Conservation (phyloP, 2,329 filamentous ascomycete genomes). For the Fusarium mundagurra region DNA sequence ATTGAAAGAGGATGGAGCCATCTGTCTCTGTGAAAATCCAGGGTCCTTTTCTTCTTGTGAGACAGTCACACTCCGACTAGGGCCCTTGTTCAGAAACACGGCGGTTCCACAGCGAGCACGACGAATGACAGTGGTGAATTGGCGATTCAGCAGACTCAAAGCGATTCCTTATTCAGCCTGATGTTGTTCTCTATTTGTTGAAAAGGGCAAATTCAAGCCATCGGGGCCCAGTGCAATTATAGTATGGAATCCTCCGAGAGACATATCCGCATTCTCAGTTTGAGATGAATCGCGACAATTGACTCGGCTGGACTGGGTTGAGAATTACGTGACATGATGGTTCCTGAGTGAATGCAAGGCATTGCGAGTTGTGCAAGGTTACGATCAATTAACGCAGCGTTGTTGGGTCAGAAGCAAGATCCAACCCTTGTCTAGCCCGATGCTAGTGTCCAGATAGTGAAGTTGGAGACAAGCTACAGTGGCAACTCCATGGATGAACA, state of each 20-base stretch:
- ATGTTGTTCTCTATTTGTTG: background rate
- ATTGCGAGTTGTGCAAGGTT: conserved; percentile 33
- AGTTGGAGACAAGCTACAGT: conserved; percentile 29
- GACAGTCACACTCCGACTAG: conserved; percentile 35
- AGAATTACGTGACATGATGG: conserved; percentile 19
- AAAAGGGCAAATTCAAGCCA: background rate
- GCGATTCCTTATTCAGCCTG: conserved; percentile 11
- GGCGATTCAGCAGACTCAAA: conserved; percentile 23
- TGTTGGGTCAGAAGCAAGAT: conserved; percentile 39
- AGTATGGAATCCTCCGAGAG: conserved; percentile 11
- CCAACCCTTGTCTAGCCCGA: conserved; percentile 36
- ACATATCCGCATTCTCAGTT: conserved; percentile 13
- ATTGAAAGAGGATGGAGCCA: conserved; percentile 6
- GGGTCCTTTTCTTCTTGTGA: conserved; percentile 38
- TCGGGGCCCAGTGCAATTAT: conserved; percentile 15
- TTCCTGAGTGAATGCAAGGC: conserved; percentile 27
- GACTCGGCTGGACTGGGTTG: conserved; percentile 1
- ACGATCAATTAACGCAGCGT: conserved; percentile 28
- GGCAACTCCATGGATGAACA: conserved; percentile 8
- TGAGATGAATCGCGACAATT: conserved; percentile 2
- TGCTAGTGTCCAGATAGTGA: conserved; percentile 36
- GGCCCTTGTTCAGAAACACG: conserved; percentile 37
- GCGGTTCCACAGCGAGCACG: conserved; percentile 30
- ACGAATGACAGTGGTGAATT: conserved; percentile 30
- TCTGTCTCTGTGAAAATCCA: conserved; percentile 25